Evolutionary conservation across 345 rosid species (phyloP).

Genomic region (Limnanthes douglasii): DNA sequence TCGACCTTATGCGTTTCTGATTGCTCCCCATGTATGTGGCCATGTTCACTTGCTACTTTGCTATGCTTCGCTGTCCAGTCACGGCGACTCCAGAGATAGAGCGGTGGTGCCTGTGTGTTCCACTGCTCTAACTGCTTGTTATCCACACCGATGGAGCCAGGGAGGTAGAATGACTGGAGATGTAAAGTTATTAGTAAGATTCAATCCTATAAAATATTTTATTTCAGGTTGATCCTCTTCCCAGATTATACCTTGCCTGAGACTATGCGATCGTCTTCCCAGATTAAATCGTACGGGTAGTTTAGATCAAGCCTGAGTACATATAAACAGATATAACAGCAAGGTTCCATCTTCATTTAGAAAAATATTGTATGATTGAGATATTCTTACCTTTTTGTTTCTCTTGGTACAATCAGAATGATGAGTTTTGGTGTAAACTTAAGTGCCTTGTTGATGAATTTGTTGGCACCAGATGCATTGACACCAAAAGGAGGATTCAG

Average conservation of each 20-base stretch:
- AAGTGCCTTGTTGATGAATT: constrained; percentile 44
- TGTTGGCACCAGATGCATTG: constrained; percentile 41
- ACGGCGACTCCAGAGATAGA: constrained; percentile 62
- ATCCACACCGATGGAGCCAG: constrained; percentile 37
- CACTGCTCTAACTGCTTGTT: constrained; percentile 38
- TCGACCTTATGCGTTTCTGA: too few species aligned
- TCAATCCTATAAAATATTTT: too few species aligned
- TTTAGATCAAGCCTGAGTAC: constrained; percentile 21
- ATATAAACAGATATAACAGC: constrained; percentile 7
- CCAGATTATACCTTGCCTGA: constrained; percentile 37
- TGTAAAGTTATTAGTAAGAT: neutral
- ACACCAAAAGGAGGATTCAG: constrained; percentile 70
- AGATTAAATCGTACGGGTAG: constrained; percentile 34
- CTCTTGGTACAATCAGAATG: constrained; percentile 52
- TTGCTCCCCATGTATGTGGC: constrained; percentile 23
- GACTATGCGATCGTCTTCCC: constrained; percentile 36
- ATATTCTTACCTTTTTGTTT: constrained; percentile 31
- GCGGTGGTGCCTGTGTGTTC: constrained; percentile 36
- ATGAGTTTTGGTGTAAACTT: constrained; percentile 47
- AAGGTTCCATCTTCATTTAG: too few species aligned
- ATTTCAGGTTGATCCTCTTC: too few species aligned
- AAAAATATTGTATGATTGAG: too few species aligned
- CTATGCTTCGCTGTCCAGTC: constrained; percentile 35
- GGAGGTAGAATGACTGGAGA: constrained; percentile 55
- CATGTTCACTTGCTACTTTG: constrained; percentile 20